Base-by-base conservation (phyloP, 495 filamentous ascomycete genomes). In the Aspergillus haitiensis region DNA sequence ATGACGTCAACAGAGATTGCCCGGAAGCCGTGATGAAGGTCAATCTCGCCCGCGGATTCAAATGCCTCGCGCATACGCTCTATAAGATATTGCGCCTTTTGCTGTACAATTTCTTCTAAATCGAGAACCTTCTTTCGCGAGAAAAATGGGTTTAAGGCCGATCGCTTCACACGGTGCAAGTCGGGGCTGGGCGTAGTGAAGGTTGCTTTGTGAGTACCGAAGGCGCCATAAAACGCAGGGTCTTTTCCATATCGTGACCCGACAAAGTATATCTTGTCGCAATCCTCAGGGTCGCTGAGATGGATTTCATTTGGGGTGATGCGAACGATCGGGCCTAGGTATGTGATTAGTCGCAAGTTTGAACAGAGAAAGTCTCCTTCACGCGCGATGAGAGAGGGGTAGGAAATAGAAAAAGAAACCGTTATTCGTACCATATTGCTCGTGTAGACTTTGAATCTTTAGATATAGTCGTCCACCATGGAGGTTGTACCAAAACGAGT, bases 1-100 rank as follows among this genome's bases (percentile, higher is more conserved):
- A 80, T 72, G 45, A 80, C 65, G 54, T 81, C 78, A 16, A 67
- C 65, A n/a, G 78, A 71, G 6, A 80, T 39, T 31, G 71, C 70
- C 31, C 67, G 56, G 61, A 73, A 68, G 42, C 62, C 73, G n/a
- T 63, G 34, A 31, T 66, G 64, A 7, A 66, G 52, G 34, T 66
- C 64, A 16, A 66, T 58, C 12, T 11, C n/a, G n/a, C 64, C 60
- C 12, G 56, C 44, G 11, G 59, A 44, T 27, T 44, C 53, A 21
- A 66, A 63, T 6, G 60, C 60, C 15, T 49, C 47, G 9, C 33
- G 42, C 64, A 63, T 66, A 16, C 64, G 64, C 3, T 13, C 12
- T 1, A 66, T 32, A 32, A 66, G 37, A 37, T 55, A 55, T 16
- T 49, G 31, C 4, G 57, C 64, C 21, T 62, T 63, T 11, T 58